Evolutionary conservation across 176 grass and related monocot species (phyloP), one percentile per base, ranked within the genome.

Genomic region (Aechmea fasciata): DNA sequence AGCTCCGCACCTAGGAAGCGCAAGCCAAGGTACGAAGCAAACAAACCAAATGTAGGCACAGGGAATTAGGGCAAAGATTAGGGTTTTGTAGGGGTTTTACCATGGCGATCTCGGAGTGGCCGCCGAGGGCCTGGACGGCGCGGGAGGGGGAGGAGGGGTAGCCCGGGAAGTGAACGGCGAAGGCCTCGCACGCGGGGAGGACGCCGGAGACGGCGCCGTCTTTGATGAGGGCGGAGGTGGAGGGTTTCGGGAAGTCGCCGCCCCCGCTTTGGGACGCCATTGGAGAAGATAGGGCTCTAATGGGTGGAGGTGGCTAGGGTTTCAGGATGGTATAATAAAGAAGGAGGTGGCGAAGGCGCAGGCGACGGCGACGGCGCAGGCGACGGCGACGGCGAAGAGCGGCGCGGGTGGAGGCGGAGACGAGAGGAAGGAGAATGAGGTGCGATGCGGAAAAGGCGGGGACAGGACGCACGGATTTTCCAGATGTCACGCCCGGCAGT

Each of bases 101-200:
- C 89, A 83, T 89, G 14, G 79, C 70, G 52, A 96, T 81, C 47
- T 83, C 64, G 2, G 83, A 3, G 49, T 87, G 92, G 13, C 92
- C 83, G 17, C 92, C 88, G 13, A 96, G 86, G 22, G 78, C 81
- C 23, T 83, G 64, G 28, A 70, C 68, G 23, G 89, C 86, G 71
- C 84, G 79, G 50, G 74, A 26, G 17, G 68, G 74, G 2, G 86
- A 92, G 11, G 93, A 92, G 11, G 89, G 86, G 69, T 92, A 92
- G 19, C 89, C 89, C 0, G 86, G 93, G 65, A 90, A 97, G 71
- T 92, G 81, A 22, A 97, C 65, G 41, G 83, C 82, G 41, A 97
- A 97, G 72, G 73, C 79, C 54, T 83, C 78, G 6, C 79, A 29
- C 14, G 11, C 65, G 17, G 93, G 84, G 11, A 97, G 64, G 65